Evolutionary conservation across 441 rosid species (phyloP), one percentile per base, ranked within the genome.

Genomic region (Arabidopsis hybrid): DNA sequence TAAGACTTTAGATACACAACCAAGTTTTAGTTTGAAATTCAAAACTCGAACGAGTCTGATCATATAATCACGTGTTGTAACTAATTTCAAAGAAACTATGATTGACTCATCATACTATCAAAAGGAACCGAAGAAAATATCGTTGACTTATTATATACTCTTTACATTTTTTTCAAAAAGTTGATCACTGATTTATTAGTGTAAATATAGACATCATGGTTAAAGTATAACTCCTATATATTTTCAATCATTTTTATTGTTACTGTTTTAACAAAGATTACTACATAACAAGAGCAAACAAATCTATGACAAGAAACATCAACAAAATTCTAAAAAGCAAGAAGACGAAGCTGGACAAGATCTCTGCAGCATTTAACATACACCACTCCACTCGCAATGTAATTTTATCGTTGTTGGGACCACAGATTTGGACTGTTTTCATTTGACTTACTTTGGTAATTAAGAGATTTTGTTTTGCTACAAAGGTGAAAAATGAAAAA

Each of bases 281-380:
- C 14, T 51, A 67, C 31, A 61, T 17, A 75, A 40, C 62, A 67
- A 45, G 6, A 74, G 50, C 57, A 75, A 64, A 29, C 47, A 35
- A 68, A 53, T 14, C 3, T 67, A 51, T 7, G 69, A 55, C 57
- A 55, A 75, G 59, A 36, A 75, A 75, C 70, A 75, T 69, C 4
- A 62, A 69, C 38, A 75, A 75, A 69, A 69, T 12, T 61, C 49
- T 62, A 55, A 69, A 76, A 39, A 46, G 68, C 31, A 76, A 76
- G 71, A 76, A 69, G 75, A 76, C 79, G 71, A 76, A 38, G 65
- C 29, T 51, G 68, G 77, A 51, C 78, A 67, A 67, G 57, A 75
- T 69, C 65, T 75, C 79, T 61, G 74, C 74, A 75, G 26, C 70
- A 69, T 26, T 53, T 60, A 61, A 67, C 72, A 67, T 17, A 17